Base-by-base conservation (phyloP, 2,329 filamentous ascomycete genomes). In the Cercospora canescens region DNA sequence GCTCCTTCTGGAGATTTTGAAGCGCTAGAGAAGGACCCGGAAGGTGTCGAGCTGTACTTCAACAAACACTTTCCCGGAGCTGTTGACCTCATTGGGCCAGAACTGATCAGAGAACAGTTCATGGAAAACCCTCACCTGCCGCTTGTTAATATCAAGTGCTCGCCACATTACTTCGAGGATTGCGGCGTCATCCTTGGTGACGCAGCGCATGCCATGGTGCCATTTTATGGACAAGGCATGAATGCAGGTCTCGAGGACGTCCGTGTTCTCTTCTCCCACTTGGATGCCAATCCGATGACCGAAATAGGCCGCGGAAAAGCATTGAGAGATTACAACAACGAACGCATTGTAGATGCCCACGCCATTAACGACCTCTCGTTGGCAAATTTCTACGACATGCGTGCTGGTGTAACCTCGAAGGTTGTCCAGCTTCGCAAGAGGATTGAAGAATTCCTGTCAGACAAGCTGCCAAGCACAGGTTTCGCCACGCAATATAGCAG, bases 211-310 rank as follows among this genome's bases (percentile, higher is more conserved):
- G 95, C 96, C 64, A 97, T 99, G 89, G 93, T 99, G 0, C 95
- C 95, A 0, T 99, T 99, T 79, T 99, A 98, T 78, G 95, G 95
- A 0, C 95, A 99, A 78, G 95, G 95, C 39, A 96, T 99, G 89
- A 99, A 99, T 75, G 91, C 95, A 0, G 95, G 95, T 0, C 87
- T 99, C 48, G 95, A 99, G 81, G 94, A 97, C 74, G 93, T 99
- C 12, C 89, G 91, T 7, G 89, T 96, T 5, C 86, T 99, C 1
- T 99, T 97, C 79, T 87, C 89, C 0, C 84, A 91, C 50, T 83
- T 98, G 1, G 94, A 97, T 79, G 86, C 87, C 71, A 84, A 93
- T 70, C 81, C 84, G 1, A 78, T 77, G 37, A 72, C 80, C 6
- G 74, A 79, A 21, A 82, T 68, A 30, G 69, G 72, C 18, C 76